Percentiles rank a stretch among this genome's conserved stretches.
These are phyloP conservation scores for Brassica incana DNA, from an alignment of 345 rosid species.

Conservation along the genomic window DNA sequence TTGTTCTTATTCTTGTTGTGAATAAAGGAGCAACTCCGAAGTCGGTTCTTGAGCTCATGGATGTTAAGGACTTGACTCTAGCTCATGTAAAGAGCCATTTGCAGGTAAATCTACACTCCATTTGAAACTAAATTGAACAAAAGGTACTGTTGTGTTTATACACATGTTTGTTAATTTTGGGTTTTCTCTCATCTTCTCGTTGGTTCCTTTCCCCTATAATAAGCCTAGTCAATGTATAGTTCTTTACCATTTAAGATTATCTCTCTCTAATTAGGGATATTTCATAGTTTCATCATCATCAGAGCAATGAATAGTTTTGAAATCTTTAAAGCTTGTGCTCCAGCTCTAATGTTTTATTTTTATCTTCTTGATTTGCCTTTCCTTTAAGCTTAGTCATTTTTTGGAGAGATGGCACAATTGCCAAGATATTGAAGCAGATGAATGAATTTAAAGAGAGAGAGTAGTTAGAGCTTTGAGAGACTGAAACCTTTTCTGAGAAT, in stretches of 20 bases:
- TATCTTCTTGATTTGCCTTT: slow-evolving; percentile 26
- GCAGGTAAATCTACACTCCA: slow-evolving; percentile 56
- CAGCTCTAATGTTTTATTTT: slow-evolving; percentile 11
- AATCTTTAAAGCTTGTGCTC: background rate
- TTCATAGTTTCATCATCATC: slow-evolving; percentile 36
- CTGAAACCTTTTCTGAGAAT: slow-evolving; percentile 51
- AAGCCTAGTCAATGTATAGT: slow-evolving; percentile 13
- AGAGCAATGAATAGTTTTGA: slow-evolving; percentile 24
- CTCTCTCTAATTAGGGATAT: slow-evolving; percentile 13
- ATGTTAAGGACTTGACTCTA: slow-evolving; percentile 83
- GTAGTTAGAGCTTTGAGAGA: slow-evolving; percentile 37
- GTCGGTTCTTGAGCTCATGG: slow-evolving; percentile 91
- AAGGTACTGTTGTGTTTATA: background rate
- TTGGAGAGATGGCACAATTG: slow-evolving; percentile 41
- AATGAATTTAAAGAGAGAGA: slow-evolving; percentile 42
- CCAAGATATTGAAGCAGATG: slow-evolving; percentile 45
- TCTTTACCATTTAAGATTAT: slow-evolving; percentile 2
- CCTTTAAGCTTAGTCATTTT: slow-evolving; percentile 18
- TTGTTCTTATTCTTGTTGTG: slow-evolving; percentile 1
- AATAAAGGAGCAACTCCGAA: slow-evolving; percentile 82
- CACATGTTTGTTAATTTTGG: background rate
- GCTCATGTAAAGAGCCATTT: slow-evolving; percentile 93
- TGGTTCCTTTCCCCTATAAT: background rate
- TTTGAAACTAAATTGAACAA: background rate
- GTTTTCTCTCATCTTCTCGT: slow-evolving; percentile 18